A percentile compares a stretch with the other conserved stretches of the same genome.
These are phyloP conservation scores for Pterocarpus santalinus DNA, from an alignment of 306 rosid species.

Conservation along the genomic window DNA sequence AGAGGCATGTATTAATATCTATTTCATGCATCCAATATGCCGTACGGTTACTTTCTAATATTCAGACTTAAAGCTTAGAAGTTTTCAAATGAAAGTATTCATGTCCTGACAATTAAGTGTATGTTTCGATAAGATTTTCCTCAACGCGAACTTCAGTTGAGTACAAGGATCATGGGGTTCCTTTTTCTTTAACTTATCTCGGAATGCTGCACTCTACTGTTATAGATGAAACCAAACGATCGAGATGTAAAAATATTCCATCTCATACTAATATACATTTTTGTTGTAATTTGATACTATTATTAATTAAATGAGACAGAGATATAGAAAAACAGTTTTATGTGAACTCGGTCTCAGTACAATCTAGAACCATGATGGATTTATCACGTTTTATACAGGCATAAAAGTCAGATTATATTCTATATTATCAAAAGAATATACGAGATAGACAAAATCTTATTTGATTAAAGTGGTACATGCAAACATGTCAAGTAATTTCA, in stretches of 20 bases:
- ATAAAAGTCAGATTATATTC: background rate
- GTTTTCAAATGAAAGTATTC: background rate
- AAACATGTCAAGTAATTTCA: background rate
- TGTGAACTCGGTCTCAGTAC: background rate
- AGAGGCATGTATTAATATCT: too few species aligned
- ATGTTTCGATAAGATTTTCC: too few species aligned
- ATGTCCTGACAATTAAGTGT: too few species aligned
- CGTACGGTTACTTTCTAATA: background rate
- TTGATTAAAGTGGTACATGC: background rate
- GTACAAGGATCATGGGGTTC: too few species aligned
- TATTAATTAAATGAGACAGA: background rate
- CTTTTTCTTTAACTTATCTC: too few species aligned
- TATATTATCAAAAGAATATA: background rate
- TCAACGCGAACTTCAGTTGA: too few species aligned
- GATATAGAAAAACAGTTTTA: background rate
- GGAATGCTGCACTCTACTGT: too few species aligned
- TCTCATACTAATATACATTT: too few species aligned
- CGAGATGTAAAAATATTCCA: too few species aligned
- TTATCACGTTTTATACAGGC: background rate
- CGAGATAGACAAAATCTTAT: background rate
- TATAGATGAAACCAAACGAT: too few species aligned
- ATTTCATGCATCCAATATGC: too few species aligned
- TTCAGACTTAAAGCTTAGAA: background rate
- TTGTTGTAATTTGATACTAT: background rate
- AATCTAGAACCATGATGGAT: background rate